A percentile compares a stretch with the other conserved stretches of the same genome.
These are phyloP conservation scores for Acer yangbiense DNA, from an alignment of 345 rosid species.

Conservation along the genomic window DNA sequence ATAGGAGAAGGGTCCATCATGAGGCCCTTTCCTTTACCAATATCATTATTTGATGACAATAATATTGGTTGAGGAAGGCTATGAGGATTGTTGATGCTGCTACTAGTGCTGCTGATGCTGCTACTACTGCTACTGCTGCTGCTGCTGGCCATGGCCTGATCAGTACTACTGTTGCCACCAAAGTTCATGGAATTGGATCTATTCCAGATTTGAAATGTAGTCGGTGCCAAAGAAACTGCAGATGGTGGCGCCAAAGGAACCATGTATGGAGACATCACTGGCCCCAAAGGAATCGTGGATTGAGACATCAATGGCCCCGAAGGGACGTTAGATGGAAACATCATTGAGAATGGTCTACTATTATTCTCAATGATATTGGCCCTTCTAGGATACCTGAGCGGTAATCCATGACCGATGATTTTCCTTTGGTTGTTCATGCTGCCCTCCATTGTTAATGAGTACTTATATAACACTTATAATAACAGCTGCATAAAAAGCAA, in stretches of 20 bases:
- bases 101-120: background rate
- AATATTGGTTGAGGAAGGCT: too few species aligned
- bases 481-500: slow-evolving; percentile 8
- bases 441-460: background rate
- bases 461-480: background rate
- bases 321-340: background rate
- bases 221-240: background rate
- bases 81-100: background rate
- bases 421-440: background rate
- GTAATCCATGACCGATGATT: background rate
- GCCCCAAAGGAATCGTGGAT: too few species aligned
- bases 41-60: background rate
- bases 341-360: background rate
- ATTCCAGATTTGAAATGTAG: slow-evolving; percentile 14
- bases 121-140: background rate
- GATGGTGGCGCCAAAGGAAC: background rate
- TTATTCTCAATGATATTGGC: background rate
- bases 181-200: slow-evolving; percentile 20
- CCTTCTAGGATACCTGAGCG: background rate
- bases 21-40: too few species aligned
- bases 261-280: too few species aligned
- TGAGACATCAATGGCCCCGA: too few species aligned
- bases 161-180: background rate
- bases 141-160: background rate
- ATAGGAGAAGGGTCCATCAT: background rate